Conservation (phyloP, 2,329 filamentous ascomycete species). For the Ampelomyces quisqualis region DNA sequence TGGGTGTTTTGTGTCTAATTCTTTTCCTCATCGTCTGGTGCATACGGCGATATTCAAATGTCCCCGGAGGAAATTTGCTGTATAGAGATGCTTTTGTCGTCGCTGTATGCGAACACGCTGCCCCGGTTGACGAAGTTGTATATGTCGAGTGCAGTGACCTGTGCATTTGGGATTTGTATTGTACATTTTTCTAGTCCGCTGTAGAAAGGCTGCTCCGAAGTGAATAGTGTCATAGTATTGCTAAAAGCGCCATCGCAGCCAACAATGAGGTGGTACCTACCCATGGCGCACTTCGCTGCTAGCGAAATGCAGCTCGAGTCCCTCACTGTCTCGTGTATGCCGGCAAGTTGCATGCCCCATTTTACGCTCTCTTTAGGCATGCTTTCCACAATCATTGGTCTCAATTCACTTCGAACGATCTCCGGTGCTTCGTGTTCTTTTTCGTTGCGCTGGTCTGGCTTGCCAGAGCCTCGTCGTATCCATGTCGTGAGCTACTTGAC, state of each 20-base stretch:
- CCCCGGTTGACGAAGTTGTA: slow-evolving; percentile 41
- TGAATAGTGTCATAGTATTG: slow-evolving; percentile 40
- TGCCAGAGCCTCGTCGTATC: slow-evolving; percentile 16
- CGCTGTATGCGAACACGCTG: slow-evolving; percentile 32
- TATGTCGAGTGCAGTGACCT: slow-evolving; percentile 27
- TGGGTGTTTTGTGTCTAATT: slow-evolving; percentile 19
- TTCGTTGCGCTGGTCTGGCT: slow-evolving; percentile 11
- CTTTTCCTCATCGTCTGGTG: slow-evolving; percentile 23
- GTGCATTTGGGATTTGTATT: slow-evolving; percentile 32
- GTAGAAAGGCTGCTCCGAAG: slow-evolving; percentile 37
- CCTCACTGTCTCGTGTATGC: slow-evolving; percentile 16
- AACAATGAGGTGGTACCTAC: slow-evolving; percentile 48
- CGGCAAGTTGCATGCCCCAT: slow-evolving; percentile 26
- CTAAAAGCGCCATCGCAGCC: slow-evolving; percentile 50
- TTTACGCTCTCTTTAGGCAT: slow-evolving; percentile 23
- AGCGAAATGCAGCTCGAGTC: slow-evolving; percentile 28
- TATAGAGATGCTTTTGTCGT: slow-evolving; percentile 28
- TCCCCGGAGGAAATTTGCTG: slow-evolving; percentile 40
- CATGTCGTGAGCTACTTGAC: slow-evolving; percentile 41
- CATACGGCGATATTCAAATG: slow-evolving; percentile 31
- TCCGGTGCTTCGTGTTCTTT: slow-evolving; percentile 23
- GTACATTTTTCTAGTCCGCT: slow-evolving; percentile 40
- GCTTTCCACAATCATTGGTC: slow-evolving; percentile 25
- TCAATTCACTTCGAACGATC: slow-evolving; percentile 27
- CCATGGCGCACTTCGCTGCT: slow-evolving; percentile 28